Evolutionary conservation across 2,329 filamentous ascomycete species (phyloP), one percentile per base, ranked within the genome.

Genomic region (Colletotrichum tamarilloi): DNA sequence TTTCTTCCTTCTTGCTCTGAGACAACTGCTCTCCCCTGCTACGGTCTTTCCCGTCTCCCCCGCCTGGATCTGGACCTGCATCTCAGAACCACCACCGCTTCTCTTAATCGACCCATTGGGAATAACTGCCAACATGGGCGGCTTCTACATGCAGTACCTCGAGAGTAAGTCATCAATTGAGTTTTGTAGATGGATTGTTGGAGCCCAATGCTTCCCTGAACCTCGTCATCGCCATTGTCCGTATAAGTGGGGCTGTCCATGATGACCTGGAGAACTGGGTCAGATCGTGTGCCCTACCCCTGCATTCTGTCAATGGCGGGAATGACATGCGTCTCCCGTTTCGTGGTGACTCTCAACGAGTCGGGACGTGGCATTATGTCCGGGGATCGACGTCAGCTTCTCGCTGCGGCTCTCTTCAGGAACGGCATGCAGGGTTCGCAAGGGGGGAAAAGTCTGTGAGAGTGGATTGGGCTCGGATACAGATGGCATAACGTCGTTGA

Each of bases 141-240:
- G 90, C 76, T 92, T 92, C 80, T 92, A 92, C 80, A 92, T 92
- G 87, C 91, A 93, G 79, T 94, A 94, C 81, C 86, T 93, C 76
- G 90, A 92, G 81, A 93, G 92, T 93, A 92, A 90, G 92, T 92
- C 77, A 62, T 78, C 74, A 69, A 79, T 78, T 78, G 76, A 69
- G 62, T 66, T 65, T 35, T 46, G 53, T 56, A 62, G 70, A 53
- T 52, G 32, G 14, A 4, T 62, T 65, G 42, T 72, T 67, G 69
- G 22, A 74, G 57, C 72, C 71, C 72, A 72, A 74, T 62, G 58
- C 68, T 67, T 60, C 72, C 72, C 69, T 69, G 62, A 72, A 62
- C 67, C 60, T 73, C 53, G 59, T 69, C 59, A 60, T 72, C 63
- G 38, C 59, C 58, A 62, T 57, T 64, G 59, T 62, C 53, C 49